Conservation (phyloP, 1,284 basidiomycete genomes). For the Lentinula novae-zelandiae region DNA sequence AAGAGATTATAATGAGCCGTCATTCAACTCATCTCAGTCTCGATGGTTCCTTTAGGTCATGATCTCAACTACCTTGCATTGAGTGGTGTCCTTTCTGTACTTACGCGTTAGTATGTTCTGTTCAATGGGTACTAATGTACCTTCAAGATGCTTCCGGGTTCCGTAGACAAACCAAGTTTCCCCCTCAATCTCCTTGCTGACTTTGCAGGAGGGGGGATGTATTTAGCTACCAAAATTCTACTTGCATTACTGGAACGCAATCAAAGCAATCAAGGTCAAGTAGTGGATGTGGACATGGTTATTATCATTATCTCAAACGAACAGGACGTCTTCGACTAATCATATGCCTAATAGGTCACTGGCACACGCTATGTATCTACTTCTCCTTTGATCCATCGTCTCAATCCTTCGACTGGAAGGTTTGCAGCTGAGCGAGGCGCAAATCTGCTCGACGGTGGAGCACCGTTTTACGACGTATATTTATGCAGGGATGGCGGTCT, state of each 20-base stretch:
- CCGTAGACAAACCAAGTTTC: slow-evolving; percentile 60
- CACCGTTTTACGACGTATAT: slow-evolving; percentile 78
- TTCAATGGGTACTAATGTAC: background rate
- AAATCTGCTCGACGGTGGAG: slow-evolving; percentile 72
- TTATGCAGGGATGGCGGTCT: slow-evolving; percentile 67
- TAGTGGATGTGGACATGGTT: slow-evolving; percentile 80
- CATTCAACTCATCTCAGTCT: background rate
- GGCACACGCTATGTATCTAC: slow-evolving; percentile 75
- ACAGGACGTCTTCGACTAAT: background rate
- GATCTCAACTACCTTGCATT: slow-evolving; percentile 85
- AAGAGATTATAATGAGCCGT: slow-evolving; percentile 14
- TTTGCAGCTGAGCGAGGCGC: slow-evolving; percentile 48
- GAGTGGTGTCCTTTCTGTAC: slow-evolving; percentile 69
- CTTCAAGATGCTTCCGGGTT: slow-evolving; percentile 63
- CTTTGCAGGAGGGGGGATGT: slow-evolving; percentile 79
- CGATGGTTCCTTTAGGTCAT: slow-evolving; percentile 46
- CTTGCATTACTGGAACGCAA: slow-evolving; percentile 69
- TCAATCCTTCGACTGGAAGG: slow-evolving; percentile 30
- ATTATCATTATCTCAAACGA: slow-evolving; percentile 8
- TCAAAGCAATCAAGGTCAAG: slow-evolving; percentile 64
- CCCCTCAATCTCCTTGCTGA: slow-evolving; percentile 79
- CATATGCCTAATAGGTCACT: slow-evolving; percentile 51
- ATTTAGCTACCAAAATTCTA: slow-evolving; percentile 71
- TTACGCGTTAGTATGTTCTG: slow-evolving; percentile 17
- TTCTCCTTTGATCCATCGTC: slow-evolving; percentile 59